phyloP scores from a whole-genome alignment of 2,329 filamentous ascomycete genomes.

The Mollisia scopiformis region DNA sequence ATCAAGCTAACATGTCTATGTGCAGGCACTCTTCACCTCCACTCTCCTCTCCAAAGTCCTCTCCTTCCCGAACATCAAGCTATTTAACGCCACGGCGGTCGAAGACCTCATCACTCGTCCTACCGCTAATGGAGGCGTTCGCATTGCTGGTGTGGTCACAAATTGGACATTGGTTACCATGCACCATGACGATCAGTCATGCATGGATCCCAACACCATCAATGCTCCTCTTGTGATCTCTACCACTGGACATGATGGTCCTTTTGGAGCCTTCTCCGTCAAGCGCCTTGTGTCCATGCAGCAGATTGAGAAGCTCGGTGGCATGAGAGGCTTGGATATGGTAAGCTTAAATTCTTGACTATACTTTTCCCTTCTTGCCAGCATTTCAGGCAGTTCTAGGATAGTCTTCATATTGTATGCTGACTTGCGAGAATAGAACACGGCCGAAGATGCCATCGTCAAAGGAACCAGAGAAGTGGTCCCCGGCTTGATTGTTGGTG shows the following conservation, averaged over 20 bases:
- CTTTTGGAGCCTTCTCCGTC: constrained; percentile 88
- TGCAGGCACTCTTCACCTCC: constrained; percentile 78
- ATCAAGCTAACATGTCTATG: background rate
- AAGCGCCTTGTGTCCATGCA: constrained; percentile 92
- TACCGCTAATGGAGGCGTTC: constrained; percentile 52
- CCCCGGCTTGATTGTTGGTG: constrained; percentile 87
- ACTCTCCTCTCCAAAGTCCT: constrained; percentile 85
- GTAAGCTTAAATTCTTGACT: too few species aligned
- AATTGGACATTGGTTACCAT: constrained; percentile 94
- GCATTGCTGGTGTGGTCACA: constrained; percentile 87
- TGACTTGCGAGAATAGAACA: too few species aligned
- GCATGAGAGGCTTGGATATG: constrained; percentile 95
- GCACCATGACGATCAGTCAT: constrained; percentile 87
- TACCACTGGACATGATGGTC: constrained; percentile 88
- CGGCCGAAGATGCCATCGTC: constrained; percentile 90
- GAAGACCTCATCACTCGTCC: constrained; percentile 90
- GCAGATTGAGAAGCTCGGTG: constrained; percentile 79
- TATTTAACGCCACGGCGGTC: constrained; percentile 93
- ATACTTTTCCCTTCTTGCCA: too few species aligned
- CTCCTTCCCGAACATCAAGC: constrained; percentile 86
- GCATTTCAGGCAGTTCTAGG: too few species aligned
- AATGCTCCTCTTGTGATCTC: constrained; percentile 87
- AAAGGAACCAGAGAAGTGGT: constrained; percentile 88
- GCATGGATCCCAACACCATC: constrained; percentile 98
- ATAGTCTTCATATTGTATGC: too few species aligned